Evolutionary conservation across 805 yeast genomes (phyloP), one percentile per base, ranked within the genome.

Genomic region (Starmerella apicola): DNA sequence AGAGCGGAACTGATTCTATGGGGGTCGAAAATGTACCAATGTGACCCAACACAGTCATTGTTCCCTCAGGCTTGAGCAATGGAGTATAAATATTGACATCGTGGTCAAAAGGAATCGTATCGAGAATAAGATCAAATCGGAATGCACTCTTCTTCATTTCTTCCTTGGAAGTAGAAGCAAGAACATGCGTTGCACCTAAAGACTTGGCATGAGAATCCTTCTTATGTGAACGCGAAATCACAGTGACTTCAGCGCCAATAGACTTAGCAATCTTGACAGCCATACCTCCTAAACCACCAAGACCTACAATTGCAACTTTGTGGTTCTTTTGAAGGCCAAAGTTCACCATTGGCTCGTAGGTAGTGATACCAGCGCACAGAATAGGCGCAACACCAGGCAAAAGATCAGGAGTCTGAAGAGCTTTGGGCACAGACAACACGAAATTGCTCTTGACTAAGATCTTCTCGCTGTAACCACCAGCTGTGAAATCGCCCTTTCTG

Each of bases 301-400:
- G 66, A 39, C 81, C 81, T 43, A 70, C 67, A 42, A 76, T 58
- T 36, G 78, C 81, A 38, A 76, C 76, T 37, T 61, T 68, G 45
- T 63, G 63, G 38, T 73, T 73, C 34, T 67, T 65, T 41, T 68
- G 71, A 49, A 62, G 64, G 30, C 67, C 68, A 41, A 64, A 63
- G 55, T 64, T 60, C 38, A 53, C 63, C 49, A 80, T 59, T 38
- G 86, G 86, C 8, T 82, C 71, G 63, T 64, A 78, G 12, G 73
- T 77, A 12, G 88, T 79, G 54, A 77, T 63, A 43, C 88, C 88
- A 44, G 83, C 88, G 65, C 88, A 80, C 62, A 78, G 62, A 62
- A 80, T 63, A 38, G 86, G 85, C 3, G 84, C 84, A 22, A 74
- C 83, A 24, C 66, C 62, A 29, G 66, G 71, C 34, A 44, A 33